Evolutionary conservation across 371 early-diverging fungal genomes (phyloP), one percentile per base, ranked within the genome.

Genomic region (Mortierella sp.): DNA sequence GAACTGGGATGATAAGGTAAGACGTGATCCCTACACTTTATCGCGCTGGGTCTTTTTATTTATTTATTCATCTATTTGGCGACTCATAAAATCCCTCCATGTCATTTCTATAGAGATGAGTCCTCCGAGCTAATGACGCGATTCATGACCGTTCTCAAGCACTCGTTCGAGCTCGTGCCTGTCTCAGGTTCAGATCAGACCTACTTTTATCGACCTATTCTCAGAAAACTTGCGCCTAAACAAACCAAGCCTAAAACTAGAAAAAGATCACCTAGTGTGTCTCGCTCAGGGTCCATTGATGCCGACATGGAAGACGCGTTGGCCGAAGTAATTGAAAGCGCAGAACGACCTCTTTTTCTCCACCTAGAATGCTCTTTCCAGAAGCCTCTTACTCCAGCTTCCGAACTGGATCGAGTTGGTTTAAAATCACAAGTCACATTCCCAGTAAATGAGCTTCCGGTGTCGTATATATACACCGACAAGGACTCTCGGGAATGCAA

Each of bases 311-410:
- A 87, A 19, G 86, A 85, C 45, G 84, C 80, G 3, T 63, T 91
- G 16, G 83, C 87, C 1, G 90, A 92, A 47, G 84, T 90, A 15
- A 87, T 89, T 16, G 85, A 85, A 8, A 87, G 86, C 67, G 91
- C 91, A 0, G 91, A 92, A 58, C 85, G 86, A 40, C 92, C 93
- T 0, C 76, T 92, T 0, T 90, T 91, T 59, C 72, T 92, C 24
- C 89, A 91, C n/a, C 69, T 92, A 0, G 94, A 95, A 64, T 91
- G 90, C 62, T 87, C 87, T 0, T 88, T 94, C 63, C 79, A 85
- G 60, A 92, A 90, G 41, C 85, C 87, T 0, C 58, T 69, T 10
- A 70, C 84, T 0, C 73, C 61, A 4, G 67, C 74, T 3, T 70
- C 77, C n/a, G 87, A 87, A 19, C 63, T 79, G 48, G 85, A 86